Evolutionary conservation across 306 rosid genomes (phyloP), one percentile per base, ranked within the genome.

Genomic region (Lathyrus sativus): DNA sequence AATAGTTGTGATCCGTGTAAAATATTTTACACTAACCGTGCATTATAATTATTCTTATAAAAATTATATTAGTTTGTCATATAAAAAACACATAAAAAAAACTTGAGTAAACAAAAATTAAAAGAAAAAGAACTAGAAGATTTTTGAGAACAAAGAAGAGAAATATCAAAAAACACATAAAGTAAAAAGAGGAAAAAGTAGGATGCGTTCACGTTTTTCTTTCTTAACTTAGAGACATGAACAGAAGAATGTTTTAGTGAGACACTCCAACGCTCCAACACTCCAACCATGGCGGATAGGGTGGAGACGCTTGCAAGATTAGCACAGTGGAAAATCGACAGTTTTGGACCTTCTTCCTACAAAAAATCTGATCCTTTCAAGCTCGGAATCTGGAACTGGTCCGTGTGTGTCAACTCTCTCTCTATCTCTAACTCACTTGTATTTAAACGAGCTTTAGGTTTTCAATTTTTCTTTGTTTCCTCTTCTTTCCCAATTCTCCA

Each of bases 341-440:
- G 79, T 49, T 79, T 91, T 19, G 98, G 96, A 24, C 84, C 86
- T 26, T 87, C 78, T 79, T 75, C 81, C 33, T 82, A 75, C 88
- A 82, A 79, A 41, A 89, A 84, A 67, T 91, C 98, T 15, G 89
- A 89, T 2, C 83, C 95, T 66, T 91, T 89, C 78, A 89, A 82
- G 79, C 70, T 91, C 83, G 98, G 98, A 76, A 78, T 89, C 49
- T 91, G 98, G 98, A 89, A 85, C 74, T 91, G 98, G 98, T 91
- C 65, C 37, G 42, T 35, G 38, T 33, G 9, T 33, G 2, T 33
- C 38, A 33, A 33, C 39, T 35, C 39, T 35, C 35, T 19, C 22
- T 19, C 31, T 28, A 28, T 28, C 31, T 28, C 38, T 33, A 33
- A 33, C 38, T 33, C 2, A 28, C 2, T 3, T 31, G 33, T 19